phyloP scores from a whole-genome alignment of 2,329 filamentous ascomycete genomes.

The Trichoderma sp. region DNA sequence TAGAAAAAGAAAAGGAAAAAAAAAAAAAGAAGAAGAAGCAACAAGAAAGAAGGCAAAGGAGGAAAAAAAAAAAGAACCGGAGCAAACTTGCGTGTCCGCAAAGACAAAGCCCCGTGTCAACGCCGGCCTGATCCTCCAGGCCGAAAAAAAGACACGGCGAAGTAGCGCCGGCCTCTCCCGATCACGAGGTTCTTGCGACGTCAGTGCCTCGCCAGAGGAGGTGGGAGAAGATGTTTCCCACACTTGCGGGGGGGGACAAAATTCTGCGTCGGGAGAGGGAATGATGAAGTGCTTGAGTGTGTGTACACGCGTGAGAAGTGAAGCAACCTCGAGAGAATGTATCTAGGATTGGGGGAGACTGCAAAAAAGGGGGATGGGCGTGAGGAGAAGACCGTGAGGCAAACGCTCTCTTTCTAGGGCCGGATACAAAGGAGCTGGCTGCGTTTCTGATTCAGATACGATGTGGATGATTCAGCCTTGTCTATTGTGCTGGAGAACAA shows the following conservation, averaged over 20 bases:
- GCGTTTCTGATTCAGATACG: conserved; percentile 10
- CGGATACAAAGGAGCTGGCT: not conserved
- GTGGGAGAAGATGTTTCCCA: not conserved
- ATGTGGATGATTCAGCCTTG: not conserved
- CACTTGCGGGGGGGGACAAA: not conserved
- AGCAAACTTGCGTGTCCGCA: not conserved
- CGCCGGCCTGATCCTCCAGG: not conserved
- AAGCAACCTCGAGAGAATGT: not conserved
- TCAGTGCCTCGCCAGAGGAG: not conserved
- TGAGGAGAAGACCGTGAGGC: not conserved
- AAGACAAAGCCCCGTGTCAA: not conserved
- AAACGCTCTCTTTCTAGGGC: not conserved
- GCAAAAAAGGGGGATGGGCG: not conserved
- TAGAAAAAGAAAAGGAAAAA: not conserved
- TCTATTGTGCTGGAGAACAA: not conserved
- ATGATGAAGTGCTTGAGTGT: not conserved
- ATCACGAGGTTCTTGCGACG: not conserved
- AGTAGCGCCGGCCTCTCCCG: not conserved
- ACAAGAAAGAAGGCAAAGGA: not conserved
- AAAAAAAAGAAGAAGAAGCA: not conserved
- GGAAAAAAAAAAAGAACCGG: not conserved
- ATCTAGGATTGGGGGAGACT: not conserved
- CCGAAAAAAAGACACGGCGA: not conserved
- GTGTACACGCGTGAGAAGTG: not conserved
- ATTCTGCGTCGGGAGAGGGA: not conserved